Percentiles rank a stretch among this genome's conserved stretches.
These are phyloP conservation scores for Ananas comosus DNA, from an alignment of 176 grass and related monocot species.

Conservation along the genomic window DNA sequence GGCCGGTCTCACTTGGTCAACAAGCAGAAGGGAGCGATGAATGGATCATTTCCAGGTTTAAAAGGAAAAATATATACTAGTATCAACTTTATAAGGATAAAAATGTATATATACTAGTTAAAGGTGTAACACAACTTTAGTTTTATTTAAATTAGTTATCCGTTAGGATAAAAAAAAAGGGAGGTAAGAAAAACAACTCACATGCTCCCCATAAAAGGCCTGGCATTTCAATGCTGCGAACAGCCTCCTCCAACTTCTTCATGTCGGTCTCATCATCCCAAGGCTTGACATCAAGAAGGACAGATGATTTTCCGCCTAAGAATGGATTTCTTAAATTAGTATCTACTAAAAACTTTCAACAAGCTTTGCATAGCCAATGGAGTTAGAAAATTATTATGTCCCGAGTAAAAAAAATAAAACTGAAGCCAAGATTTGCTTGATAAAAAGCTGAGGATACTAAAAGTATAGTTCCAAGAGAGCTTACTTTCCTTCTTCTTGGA, in stretches of 20 bases:
- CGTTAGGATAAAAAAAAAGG: background rate
- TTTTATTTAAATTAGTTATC: no score
- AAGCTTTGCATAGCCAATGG: background rate
- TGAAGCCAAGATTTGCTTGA: background rate
- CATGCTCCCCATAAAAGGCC: constrained; percentile 96
- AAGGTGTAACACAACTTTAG: no score
- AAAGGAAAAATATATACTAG: no score
- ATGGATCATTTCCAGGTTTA: no score
- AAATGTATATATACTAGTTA: no score
- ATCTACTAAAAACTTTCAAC: background rate
- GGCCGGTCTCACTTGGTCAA: no score
- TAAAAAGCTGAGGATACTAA: background rate
- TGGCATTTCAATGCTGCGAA: constrained; percentile 54
- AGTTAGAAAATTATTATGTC: background rate
- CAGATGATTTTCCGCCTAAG: constrained; percentile 84
- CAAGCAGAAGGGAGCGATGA: no score
- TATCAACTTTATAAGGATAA: no score
- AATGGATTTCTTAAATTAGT: background rate
- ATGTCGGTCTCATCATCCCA: constrained; percentile 99
- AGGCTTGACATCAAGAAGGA: constrained; percentile 82
- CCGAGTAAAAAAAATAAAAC: background rate
- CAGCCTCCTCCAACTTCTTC: constrained; percentile 93
- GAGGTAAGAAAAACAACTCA: constrained; percentile 16
- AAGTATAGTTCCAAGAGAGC: background rate
- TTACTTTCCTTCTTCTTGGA: constrained; percentile 84